Base-by-base conservation (phyloP, 352 stramenopile genomes). In the Phytophthora syringae region DNA sequence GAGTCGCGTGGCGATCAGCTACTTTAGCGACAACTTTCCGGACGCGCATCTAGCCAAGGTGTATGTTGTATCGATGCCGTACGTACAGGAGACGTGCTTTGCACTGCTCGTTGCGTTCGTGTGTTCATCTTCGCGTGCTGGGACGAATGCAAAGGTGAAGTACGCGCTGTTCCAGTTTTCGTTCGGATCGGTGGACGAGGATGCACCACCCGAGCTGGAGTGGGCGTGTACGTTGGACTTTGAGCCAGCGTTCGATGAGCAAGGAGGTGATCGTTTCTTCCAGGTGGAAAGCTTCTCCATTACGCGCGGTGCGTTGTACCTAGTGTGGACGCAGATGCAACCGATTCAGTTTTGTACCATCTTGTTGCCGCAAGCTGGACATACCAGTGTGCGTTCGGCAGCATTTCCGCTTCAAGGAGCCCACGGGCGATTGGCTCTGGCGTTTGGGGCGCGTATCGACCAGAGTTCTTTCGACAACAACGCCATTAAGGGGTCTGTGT, bases 81-180 rank as follows among this genome's bases (percentile, higher is more conserved):
- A 89, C 64, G 67, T 89, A 7, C 67, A 82, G 11, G 70, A 84
- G n/a, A 70, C 67, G 36, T 81, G 71, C 9, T 89, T 92, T 16
- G 72, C 72, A 18, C 39, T 92, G 4, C 53, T 94, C 2, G 80
- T 92, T 18, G 83, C 81, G 13, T 94, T 86, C 44, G 81, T 93
- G 15, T 89, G 83, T 59, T 82, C 79, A 3, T 76, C 80, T 7
- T 74, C 62, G 15, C 67, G 69, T 32, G 66, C 82, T 45, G 51
- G 70, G 6, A 66, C 59, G 1, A 73, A 69, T 49, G 49, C 69
- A 9, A 70, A 60, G 18, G 80, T 90, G 45, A 92, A 90, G 64
- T 94, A 91, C 61, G 82, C 77, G 9, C 53, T 91, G 3, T 88
- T 94, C 32, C 83, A 94, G 52, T 90, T 93, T 47, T 69, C 81